These are phyloP conservation scores for Lepidium didymum DNA, from an alignment of 345 rosid species.

Conservation along the genomic window DNA sequence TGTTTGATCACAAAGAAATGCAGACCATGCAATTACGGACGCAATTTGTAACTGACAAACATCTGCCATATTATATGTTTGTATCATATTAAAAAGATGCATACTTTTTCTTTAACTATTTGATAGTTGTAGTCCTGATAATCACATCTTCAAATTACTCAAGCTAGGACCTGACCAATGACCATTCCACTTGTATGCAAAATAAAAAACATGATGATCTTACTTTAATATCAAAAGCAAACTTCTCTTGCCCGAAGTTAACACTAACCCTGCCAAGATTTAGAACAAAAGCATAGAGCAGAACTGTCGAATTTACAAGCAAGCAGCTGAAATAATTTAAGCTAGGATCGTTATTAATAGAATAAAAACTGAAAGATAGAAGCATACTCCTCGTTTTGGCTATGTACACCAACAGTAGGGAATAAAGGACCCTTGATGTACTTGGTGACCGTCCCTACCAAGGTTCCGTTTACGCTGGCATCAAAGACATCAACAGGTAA, in stretches of 20 bases:
- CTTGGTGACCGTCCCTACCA: conserved; percentile 60
- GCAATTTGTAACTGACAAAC: background rate
- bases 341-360: background rate
- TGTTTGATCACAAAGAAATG: background rate
- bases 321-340: background rate
- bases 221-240: conserved; percentile 84
- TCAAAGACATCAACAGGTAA: conserved; percentile 2
- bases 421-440: conserved; percentile 62
- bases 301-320: background rate
- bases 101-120: background rate
- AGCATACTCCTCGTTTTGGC: conserved; percentile 89
- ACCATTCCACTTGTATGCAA: background rate
- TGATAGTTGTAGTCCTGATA: background rate
- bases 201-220: background rate
- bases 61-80: background rate
- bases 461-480: conserved; percentile 61
- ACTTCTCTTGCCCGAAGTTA: conserved; percentile 75
- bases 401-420: conserved; percentile 88
- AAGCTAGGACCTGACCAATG: background rate
- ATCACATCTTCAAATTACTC: background rate
- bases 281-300: conserved; percentile 2
- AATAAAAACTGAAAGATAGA: background rate
- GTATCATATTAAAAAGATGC: background rate
- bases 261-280: conserved; percentile 64
- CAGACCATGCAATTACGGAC: background rate